Conservation (phyloP, 2,329 filamentous ascomycete species). For the Colletotrichum lentis region DNA sequence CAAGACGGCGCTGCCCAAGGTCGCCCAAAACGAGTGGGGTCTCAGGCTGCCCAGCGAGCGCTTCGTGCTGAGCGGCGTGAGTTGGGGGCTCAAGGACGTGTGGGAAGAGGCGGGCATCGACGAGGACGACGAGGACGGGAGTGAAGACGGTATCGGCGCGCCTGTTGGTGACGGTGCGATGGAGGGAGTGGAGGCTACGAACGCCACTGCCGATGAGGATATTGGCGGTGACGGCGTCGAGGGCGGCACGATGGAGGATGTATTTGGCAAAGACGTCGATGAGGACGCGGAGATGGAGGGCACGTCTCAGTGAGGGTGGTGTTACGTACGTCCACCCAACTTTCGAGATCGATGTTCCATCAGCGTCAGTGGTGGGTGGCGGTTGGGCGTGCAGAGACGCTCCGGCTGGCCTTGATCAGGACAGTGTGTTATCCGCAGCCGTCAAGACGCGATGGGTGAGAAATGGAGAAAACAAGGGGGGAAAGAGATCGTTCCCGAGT, state of each 20-base stretch:
- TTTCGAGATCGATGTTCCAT: not conserved
- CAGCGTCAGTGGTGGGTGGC: not conserved
- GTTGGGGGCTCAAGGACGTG: conserved; percentile 69
- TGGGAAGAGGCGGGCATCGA: conserved; percentile 59
- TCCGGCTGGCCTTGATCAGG: not conserved
- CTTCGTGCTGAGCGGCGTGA: conserved; percentile 71
- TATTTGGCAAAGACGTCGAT: conserved; percentile 63
- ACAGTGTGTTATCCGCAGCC: not conserved
- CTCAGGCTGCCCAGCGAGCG: conserved; percentile 72
- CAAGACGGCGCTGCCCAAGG: conserved; percentile 69
- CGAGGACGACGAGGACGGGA: conserved; percentile 55
- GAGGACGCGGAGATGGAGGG: conserved; percentile 60
- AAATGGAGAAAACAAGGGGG: not conserved
- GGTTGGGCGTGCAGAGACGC: not conserved
- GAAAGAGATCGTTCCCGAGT: not conserved
- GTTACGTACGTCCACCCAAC: not conserved
- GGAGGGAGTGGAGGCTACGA: conserved; percentile 56
- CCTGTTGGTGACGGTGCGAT: conserved; percentile 57
- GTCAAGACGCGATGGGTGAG: not conserved
- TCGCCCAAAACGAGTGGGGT: conserved; percentile 72
- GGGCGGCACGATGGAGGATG: conserved; percentile 61
- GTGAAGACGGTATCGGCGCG: conserved; percentile 52
- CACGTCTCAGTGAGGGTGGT: conserved; percentile 21
- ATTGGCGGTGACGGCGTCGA: conserved; percentile 58
- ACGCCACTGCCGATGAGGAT: conserved; percentile 50